These are phyloP conservation scores for Amorphotheca resinae DNA, from an alignment of 495 filamentous ascomycete species.

Conservation along the genomic window DNA sequence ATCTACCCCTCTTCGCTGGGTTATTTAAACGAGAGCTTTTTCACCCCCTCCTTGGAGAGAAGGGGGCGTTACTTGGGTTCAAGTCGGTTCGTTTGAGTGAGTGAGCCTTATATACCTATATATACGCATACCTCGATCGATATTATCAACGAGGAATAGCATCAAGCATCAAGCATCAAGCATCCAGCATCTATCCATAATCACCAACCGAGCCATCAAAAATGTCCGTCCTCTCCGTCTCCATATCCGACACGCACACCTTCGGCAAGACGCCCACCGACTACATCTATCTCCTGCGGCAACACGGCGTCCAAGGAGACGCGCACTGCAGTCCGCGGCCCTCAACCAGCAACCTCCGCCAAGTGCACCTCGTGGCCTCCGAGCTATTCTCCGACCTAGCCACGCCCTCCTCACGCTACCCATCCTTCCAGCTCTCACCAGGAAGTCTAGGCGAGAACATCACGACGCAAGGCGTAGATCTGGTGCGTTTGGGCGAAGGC, in stretches of 20 bases:
- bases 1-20: no score
- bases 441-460: constrained; percentile 14
- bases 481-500: constrained; percentile 5
- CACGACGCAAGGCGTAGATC: constrained; percentile 9
- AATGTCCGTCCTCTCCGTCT: constrained; percentile 13
- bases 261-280: constrained; percentile 5
- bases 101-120: no score
- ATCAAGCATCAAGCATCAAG: no score
- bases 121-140: no score
- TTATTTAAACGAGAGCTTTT: no score
- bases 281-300: constrained; percentile 8
- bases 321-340: constrained; percentile 5
- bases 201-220: no score
- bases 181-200: no score
- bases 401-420: neutral
- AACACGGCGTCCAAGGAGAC: constrained; percentile 6
- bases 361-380: constrained; percentile 9
- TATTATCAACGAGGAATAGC: no score
- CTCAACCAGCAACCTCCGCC: neutral
- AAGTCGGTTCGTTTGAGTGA: no score
- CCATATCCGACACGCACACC: constrained; percentile 2
- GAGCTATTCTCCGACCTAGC: constrained; percentile 2
- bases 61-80: no score
- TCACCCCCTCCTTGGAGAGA: no score
- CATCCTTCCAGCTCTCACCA: constrained; percentile 4